A percentile compares a stretch with the other conserved stretches of the same genome.
phyloP scores from a whole-genome alignment of 768 basidiomycete genomes.

The Pisolithus microcarpus region DNA sequence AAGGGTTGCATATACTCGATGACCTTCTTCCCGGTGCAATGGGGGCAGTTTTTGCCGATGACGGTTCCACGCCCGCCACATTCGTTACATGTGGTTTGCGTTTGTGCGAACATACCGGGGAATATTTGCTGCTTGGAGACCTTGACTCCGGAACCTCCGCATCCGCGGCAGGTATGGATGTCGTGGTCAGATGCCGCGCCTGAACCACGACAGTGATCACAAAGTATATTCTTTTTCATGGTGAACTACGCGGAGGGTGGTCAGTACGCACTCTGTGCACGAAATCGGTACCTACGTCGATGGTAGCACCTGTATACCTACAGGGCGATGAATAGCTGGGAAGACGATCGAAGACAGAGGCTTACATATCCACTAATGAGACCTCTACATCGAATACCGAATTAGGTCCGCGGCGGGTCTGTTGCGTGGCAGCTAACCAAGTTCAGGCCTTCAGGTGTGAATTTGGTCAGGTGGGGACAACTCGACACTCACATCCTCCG shows the following conservation, averaged over 20 bases:
- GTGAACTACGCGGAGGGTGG: constrained; percentile 58
- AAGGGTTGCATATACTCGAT: constrained; percentile 74
- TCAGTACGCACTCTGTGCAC: constrained; percentile 4
- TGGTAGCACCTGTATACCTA: constrained; percentile 78
- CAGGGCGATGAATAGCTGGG: constrained; percentile 5
- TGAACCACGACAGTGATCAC: constrained; percentile 93
- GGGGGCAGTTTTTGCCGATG: constrained; percentile 72
- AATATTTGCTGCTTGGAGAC: constrained; percentile 87
- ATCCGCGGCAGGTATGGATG: constrained; percentile 80
- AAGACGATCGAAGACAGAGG: constrained; percentile 2
- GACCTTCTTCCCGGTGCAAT: constrained; percentile 78
- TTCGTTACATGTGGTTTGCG: constrained; percentile 73
- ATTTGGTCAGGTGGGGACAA: neutral
- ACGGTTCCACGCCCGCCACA: constrained; percentile 80
- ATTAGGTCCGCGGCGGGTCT: constrained; percentile 68
- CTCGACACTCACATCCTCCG: constrained; percentile 51
- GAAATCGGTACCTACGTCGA: constrained; percentile 55
- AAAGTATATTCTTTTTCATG: constrained; percentile 85
- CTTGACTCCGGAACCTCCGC: constrained; percentile 80
- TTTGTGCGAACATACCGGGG: constrained; percentile 93
- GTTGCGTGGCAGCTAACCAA: constrained; percentile 28
- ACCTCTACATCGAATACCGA: constrained; percentile 82
- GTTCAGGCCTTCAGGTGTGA: constrained; percentile 1
- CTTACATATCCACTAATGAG: constrained; percentile 74
- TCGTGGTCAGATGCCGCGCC: constrained; percentile 88